A percentile compares a stretch with the other conserved stretches of the same genome.
Evolutionary conservation across 169 alveolate species (phyloP).

Genomic region (Prorocentrum cordatum): DNA sequence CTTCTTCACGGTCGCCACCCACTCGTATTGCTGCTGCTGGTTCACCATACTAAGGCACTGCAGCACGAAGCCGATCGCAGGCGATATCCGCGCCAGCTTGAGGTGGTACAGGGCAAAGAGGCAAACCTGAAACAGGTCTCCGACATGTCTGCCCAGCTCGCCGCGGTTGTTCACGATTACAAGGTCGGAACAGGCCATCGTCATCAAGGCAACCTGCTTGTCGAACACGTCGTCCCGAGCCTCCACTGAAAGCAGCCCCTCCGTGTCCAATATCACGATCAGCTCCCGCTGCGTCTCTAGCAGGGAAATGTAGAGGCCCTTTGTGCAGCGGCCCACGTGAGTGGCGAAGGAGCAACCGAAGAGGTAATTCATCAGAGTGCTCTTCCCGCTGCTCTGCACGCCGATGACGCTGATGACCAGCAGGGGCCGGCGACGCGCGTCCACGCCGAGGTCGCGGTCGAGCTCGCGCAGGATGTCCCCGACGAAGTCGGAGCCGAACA

Average conservation of each 20-base stretch:
- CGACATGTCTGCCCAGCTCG: not conserved
- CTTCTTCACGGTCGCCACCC: slow-evolving; percentile 61
- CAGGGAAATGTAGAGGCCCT: slow-evolving; percentile 50
- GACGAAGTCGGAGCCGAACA: not conserved
- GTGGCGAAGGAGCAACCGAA: slow-evolving; percentile 66
- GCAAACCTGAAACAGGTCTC: not conserved
- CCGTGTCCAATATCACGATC: slow-evolving; percentile 52
- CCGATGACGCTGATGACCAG: slow-evolving; percentile 59
- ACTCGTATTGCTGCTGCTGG: slow-evolving; percentile 67
- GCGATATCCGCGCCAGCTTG: slow-evolving; percentile 46
- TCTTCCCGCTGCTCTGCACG: slow-evolving; percentile 62
- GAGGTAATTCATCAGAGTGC: slow-evolving; percentile 50
- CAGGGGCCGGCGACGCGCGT: slow-evolving; percentile 50
- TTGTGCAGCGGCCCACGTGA: slow-evolving; percentile 67
- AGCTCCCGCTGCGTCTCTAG: slow-evolving; percentile 36
- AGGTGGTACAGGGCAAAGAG: slow-evolving; percentile 39
- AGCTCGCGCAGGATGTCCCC: not conserved
- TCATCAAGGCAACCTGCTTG: slow-evolving; percentile 65
- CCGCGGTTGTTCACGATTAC: slow-evolving; percentile 68
- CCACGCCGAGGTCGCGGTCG: not conserved
- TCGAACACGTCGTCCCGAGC: slow-evolving; percentile 68
- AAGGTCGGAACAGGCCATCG: slow-evolving; percentile 65
- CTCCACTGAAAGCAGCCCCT: slow-evolving; percentile 47
- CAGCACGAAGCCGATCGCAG: slow-evolving; percentile 57
- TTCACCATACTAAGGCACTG: slow-evolving; percentile 68